These are phyloP conservation scores for Solanum chmielewskii DNA, from an alignment of 257 asterid species.

Conservation along the genomic window DNA sequence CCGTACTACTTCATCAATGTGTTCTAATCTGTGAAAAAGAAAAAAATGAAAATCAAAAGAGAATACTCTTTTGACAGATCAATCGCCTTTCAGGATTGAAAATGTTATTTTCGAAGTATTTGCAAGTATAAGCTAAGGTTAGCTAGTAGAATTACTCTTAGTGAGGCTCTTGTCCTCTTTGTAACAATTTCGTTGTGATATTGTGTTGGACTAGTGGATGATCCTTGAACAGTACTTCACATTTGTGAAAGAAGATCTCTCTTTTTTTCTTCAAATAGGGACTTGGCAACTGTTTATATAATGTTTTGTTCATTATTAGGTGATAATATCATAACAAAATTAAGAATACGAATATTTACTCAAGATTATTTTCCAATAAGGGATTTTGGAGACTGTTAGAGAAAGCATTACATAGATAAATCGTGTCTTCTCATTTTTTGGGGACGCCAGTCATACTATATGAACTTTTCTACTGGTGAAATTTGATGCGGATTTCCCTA, in stretches of 20 bases:
- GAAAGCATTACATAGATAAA: not conserved
- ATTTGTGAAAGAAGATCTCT: not conserved
- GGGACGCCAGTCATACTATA: not conserved
- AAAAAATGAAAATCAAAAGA: not conserved
- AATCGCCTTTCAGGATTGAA: not conserved
- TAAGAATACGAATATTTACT: not conserved
- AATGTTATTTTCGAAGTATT: not conserved
- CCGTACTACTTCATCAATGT: conserved; percentile 73
- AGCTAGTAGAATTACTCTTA: not conserved
- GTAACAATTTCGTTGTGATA: not conserved
- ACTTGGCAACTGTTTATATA: not conserved
- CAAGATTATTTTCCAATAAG: not conserved
- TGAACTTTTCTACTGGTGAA: not conserved
- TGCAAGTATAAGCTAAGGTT: not conserved
- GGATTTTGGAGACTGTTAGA: not conserved
- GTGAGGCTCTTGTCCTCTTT: not conserved
- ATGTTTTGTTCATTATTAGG: not conserved
- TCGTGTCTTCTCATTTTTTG: not conserved
- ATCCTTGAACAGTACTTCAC: not conserved
- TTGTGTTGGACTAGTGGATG: not conserved
- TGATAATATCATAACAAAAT: not conserved
- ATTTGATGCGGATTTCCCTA: not conserved
- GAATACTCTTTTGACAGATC: not conserved
- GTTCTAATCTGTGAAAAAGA: conserved; percentile 55
- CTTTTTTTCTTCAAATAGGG: not conserved